Percentiles rank a stretch among this genome's conserved stretches.
Evolutionary conservation across 2,329 filamentous ascomycete genomes (phyloP).

Genomic region (Sclerotinia borealis): DNA sequence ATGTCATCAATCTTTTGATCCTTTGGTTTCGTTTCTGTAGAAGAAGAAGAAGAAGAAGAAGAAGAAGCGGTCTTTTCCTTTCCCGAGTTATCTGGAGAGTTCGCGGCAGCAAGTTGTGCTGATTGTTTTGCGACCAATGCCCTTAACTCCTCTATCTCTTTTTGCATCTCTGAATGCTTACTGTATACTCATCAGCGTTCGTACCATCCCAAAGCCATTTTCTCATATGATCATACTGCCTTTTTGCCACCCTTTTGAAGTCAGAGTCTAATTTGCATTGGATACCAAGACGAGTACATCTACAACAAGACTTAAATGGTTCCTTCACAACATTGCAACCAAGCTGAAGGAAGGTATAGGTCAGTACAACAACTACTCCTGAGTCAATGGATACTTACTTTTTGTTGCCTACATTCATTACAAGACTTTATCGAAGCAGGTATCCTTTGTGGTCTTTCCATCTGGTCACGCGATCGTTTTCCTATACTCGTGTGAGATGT

Average conservation of each 20-base stretch:
- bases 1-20: slow-evolving; percentile 14
- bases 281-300: slow-evolving; percentile 57
- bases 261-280: slow-evolving; percentile 62
- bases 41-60: slow-evolving; percentile 38
- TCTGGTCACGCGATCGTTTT: slow-evolving; percentile 10
- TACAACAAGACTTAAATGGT: slow-evolving; percentile 54
- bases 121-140: slow-evolving; percentile 28
- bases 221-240: neutral
- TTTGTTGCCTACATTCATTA: slow-evolving; percentile 59
- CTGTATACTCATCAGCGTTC: slow-evolving; percentile 33
- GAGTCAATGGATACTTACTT: slow-evolving; percentile 40
- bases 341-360: slow-evolving; percentile 42
- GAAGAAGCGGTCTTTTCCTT: slow-evolving; percentile 40
- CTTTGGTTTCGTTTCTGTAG: slow-evolving; percentile 30
- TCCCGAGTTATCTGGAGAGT: slow-evolving; percentile 43
- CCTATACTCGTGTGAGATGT: neutral
- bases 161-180: slow-evolving; percentile 58
- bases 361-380: neutral
- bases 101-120: slow-evolving; percentile 30
- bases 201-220: no score
- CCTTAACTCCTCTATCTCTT: slow-evolving; percentile 47
- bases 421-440: slow-evolving; percentile 12
- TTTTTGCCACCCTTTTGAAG: slow-evolving; percentile 62
- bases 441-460: slow-evolving; percentile 4
- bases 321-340: slow-evolving; percentile 62